Base-by-base conservation (phyloP, 1,284 basidiomycete genomes). In the Cystobasidium sp. region DNA sequence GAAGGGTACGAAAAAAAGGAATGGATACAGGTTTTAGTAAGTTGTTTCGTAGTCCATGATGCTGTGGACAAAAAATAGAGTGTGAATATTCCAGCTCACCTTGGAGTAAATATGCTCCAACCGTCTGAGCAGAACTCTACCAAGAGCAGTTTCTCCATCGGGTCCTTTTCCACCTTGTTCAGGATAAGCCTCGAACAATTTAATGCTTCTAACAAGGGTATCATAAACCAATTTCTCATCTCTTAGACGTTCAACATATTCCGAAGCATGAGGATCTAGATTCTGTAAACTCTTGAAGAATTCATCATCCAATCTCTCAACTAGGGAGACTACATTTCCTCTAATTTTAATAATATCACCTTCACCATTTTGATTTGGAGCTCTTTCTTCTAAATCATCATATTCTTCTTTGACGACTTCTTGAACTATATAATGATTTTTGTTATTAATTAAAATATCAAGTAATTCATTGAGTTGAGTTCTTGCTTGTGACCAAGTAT, bases 31-130 rank as follows among this genome's bases (percentile, higher is more conserved):
- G 18, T 24, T 10, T 20, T 51, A 22, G 12, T 14, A 22, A 14
- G 39, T 24, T 46, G 56, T 24, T 20, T 59, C 31, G 18, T 22
- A 22, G 1, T 53, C 3, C 2, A 10, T n/a, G 52, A 53, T 10
- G 22, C 8, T 37, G 14, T 16, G 56, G 9, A n/a, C 1, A 59
- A 59, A 16, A 59, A n/a, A 12, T 3, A 49, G 46, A 3, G 9
- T 7, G 56, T 49, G 16, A n/a, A 51, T n/a, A 56, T 18, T 77
- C 24, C 80, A 55, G 8, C n/a, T 53, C 74, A 94, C 93, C 88
- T 99, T 99, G 68, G 93, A 94, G 84, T 99, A 99, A 75, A 99
- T 93, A 83, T 99, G 97, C 82, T 99, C 97, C 74, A 99, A 84
- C 66, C 97, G 89, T 78, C 97, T 89, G 90, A 98, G 95, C 75